Evolutionary conservation across 805 yeast species (phyloP), one percentile per base, ranked within the genome.

Genomic region (Barnettozyma sp.): DNA sequence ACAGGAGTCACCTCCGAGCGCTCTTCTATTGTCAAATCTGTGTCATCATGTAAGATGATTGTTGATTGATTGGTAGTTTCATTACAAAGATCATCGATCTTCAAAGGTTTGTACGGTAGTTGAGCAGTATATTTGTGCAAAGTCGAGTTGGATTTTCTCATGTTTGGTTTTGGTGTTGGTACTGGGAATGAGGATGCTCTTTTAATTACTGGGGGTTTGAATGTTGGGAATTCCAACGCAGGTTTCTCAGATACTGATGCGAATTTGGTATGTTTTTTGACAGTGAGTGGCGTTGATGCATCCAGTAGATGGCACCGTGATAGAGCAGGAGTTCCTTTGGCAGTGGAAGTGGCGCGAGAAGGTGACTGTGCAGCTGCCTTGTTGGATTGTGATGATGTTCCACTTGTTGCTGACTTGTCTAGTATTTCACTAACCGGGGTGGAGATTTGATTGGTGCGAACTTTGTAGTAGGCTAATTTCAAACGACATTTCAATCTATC

Each of bases 391-490:
- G 20, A 18, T 19, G 3, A 20, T n/a, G 12, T 35, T 8, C 16
- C 16, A 10, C 26, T 29, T 22, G 9, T 5, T 12, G 12, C 23
- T 33, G 14, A 29, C 9, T 7, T 23, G 12, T 15, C 42, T 37
- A 57, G 47, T 30, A 66, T 50, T 14, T 55, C 52, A 17, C 41
- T 32, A 13, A 63, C 40, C 6, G 66, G 61, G 3, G 56, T 58
- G 6, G 50, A 46, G 1, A 58, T 56, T 48, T 72, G 77, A 43
- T 70, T 64, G 1, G 77, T 71, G 37, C 62, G 61, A 28, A 66
- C 65, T 46, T 72, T 73, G 51, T 65, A 73, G 45, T 69, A 69
- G 2, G 79, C 79, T 33, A 72, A 48, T 44, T 69, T 68, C 17
- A 73, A 54, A 43, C 75, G 63, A 39, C 66, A 55, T 44, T 68